Evolutionary conservation across 371 early-diverging fungal species (phyloP).

Genomic region (Mucor velutinosus): DNA sequence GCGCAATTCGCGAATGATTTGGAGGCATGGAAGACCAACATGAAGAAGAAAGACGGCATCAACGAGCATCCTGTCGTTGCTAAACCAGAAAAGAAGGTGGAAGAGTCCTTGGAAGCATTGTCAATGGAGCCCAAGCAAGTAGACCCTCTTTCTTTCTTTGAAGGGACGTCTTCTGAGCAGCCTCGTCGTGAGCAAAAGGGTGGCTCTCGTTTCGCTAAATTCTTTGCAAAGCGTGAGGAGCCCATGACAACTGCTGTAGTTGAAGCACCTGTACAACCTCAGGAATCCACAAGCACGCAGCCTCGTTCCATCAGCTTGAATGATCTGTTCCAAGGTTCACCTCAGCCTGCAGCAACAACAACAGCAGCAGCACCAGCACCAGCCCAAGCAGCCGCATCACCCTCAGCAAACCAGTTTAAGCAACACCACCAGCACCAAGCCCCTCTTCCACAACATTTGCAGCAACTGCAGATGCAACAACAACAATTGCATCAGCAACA

Average conservation of each 20-base stretch:
- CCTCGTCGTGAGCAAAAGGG: conserved; percentile 38
- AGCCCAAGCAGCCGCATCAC: background rate
- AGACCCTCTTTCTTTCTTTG: conserved; percentile 22
- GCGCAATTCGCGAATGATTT: conserved; percentile 54
- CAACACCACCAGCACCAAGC: background rate
- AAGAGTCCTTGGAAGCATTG: background rate
- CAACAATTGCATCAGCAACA: conserved; percentile 1
- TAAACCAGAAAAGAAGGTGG: conserved; percentile 7
- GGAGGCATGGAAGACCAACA: conserved; percentile 66
- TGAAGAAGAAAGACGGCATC: conserved; percentile 61
- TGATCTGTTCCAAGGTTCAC: conserved; percentile 53
- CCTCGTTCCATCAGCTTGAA: conserved; percentile 49
- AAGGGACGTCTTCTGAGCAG: background rate
- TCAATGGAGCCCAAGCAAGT: background rate
- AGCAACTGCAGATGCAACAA: background rate
- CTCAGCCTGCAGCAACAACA: background rate
- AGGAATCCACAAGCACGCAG: conserved; percentile 3
- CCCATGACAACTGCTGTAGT: conserved; percentile 4
- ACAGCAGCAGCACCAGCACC: background rate
- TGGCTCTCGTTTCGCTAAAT: conserved; percentile 68
- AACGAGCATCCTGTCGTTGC: background rate
- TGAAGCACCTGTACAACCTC: background rate
- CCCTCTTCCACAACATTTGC: background rate
- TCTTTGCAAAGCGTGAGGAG: conserved; percentile 58
- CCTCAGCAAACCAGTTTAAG: background rate